These are phyloP conservation scores for Priceomyces haplophilus DNA, from an alignment of 805 yeast species.

Conservation along the genomic window DNA sequence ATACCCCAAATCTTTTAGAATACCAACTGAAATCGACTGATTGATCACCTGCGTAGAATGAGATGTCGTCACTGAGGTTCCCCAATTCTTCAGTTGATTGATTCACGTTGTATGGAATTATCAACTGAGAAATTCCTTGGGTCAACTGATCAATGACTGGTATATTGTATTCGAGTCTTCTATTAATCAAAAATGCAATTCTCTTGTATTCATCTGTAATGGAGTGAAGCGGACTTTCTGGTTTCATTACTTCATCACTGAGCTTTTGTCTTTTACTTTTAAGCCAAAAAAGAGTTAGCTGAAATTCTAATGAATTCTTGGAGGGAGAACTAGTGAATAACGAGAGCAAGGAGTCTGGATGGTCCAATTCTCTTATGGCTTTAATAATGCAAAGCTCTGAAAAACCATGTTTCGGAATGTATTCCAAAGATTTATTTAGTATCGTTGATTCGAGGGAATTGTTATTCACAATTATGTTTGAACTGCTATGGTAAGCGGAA, in stretches of 20 bases:
- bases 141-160: constrained; percentile 45
- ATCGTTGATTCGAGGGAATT: constrained; percentile 41
- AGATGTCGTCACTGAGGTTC: constrained; percentile 76
- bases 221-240: constrained; percentile 26
- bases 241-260: constrained; percentile 24
- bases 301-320: constrained; percentile 53
- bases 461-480: constrained; percentile 30
- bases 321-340: constrained; percentile 33
- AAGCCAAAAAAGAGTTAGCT: constrained; percentile 52
- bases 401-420: constrained; percentile 55
- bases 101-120: constrained; percentile 60
- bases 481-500: constrained; percentile 33
- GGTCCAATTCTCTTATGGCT: constrained; percentile 47
- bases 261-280: constrained; percentile 42
- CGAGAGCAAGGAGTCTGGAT: constrained; percentile 50
- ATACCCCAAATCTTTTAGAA: constrained; percentile 71
- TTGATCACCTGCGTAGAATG: constrained; percentile 73
- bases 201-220: constrained; percentile 39
- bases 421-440: constrained; percentile 32
- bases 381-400: constrained; percentile 43
- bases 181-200: constrained; percentile 43
- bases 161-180: constrained; percentile 50
- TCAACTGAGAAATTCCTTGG: constrained; percentile 57
- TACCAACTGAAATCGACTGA: constrained; percentile 91
- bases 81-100: constrained; percentile 65